Conservation (phyloP, 768 basidiomycete genomes). For the Boletus insuetus region DNA sequence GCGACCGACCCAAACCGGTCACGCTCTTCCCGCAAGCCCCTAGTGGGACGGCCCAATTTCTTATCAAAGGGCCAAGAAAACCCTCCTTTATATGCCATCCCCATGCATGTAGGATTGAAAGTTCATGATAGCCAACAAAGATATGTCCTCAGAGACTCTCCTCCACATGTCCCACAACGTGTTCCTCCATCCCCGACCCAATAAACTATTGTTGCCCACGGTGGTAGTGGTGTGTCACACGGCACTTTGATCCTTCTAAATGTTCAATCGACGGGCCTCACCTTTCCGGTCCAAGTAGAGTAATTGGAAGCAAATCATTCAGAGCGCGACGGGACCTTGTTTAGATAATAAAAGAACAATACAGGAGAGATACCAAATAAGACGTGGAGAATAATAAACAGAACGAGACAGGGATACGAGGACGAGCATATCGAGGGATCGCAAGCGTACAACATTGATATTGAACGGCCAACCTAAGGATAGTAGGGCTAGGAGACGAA, state of each 20-base stretch:
- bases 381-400: slow-evolving; percentile 24
- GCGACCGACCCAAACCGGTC: neutral
- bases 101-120: neutral
- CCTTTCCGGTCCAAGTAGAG: no score
- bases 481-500: slow-evolving; percentile 7
- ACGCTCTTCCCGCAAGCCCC: slow-evolving; percentile 6
- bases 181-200: slow-evolving; percentile 4
- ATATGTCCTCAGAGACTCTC: neutral
- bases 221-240: no score
- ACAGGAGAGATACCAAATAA: slow-evolving; percentile 30
- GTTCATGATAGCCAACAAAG: neutral
- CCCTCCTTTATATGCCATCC: neutral
- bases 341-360: slow-evolving; percentile 23
- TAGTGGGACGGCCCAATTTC: neutral
- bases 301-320: neutral
- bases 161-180: neutral
- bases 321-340: neutral
- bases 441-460: slow-evolving; percentile 26
- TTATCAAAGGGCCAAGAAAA: neutral
- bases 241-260: no score
- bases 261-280: no score
- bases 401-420: slow-evolving; percentile 6
- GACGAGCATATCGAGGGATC: slow-evolving; percentile 30
- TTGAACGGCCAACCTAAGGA: slow-evolving; percentile 3
- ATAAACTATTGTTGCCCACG: no score